phyloP scores from a whole-genome alignment of 352 stramenopile genomes.

The Pythium rishiriense region DNA sequence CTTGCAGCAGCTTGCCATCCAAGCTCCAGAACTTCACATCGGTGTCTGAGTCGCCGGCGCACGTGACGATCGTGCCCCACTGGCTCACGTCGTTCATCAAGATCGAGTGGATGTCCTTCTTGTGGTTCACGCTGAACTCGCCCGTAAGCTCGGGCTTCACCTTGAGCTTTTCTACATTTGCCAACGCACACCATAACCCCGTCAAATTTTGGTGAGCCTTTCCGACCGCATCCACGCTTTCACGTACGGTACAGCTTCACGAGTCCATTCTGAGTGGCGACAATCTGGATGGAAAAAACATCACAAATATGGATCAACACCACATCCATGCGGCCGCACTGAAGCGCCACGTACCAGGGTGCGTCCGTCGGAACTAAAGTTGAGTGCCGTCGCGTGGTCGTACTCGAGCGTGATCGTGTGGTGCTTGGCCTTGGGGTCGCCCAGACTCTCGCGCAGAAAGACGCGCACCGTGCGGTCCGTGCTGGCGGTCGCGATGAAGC shows the following conservation, averaged over 20 bases:
- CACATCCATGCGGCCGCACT: neutral
- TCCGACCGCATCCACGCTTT: no score
- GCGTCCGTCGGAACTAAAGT: constrained; percentile 74
- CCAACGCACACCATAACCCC: neutral
- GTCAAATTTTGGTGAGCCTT: no score
- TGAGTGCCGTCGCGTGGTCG: constrained; percentile 72
- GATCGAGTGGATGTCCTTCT: constrained; percentile 77
- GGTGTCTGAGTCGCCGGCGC: constrained; percentile 63
- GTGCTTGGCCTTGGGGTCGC: constrained; percentile 57
- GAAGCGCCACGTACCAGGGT: constrained; percentile 39
- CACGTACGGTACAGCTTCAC: constrained; percentile 76
- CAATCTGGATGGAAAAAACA: constrained; percentile 35
- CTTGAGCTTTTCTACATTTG: constrained; percentile 73
- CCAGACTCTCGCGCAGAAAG: constrained; percentile 63
- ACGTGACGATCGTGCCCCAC: constrained; percentile 81
- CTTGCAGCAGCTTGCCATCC: constrained; percentile 61
- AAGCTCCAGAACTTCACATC: constrained; percentile 85
- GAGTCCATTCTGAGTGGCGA: constrained; percentile 62
- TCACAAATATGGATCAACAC: neutral
- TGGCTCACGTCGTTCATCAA: constrained; percentile 83
- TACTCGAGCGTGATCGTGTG: constrained; percentile 80
- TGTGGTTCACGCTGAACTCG: constrained; percentile 65
- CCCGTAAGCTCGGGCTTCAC: constrained; percentile 66
- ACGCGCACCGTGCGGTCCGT: constrained; percentile 75
- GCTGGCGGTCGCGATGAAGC: constrained; percentile 75